A percentile compares a stretch with the other conserved stretches of the same genome.
These are phyloP conservation scores for Pichia cactophila DNA, from an alignment of 1,139 yeast species.

Conservation along the genomic window DNA sequence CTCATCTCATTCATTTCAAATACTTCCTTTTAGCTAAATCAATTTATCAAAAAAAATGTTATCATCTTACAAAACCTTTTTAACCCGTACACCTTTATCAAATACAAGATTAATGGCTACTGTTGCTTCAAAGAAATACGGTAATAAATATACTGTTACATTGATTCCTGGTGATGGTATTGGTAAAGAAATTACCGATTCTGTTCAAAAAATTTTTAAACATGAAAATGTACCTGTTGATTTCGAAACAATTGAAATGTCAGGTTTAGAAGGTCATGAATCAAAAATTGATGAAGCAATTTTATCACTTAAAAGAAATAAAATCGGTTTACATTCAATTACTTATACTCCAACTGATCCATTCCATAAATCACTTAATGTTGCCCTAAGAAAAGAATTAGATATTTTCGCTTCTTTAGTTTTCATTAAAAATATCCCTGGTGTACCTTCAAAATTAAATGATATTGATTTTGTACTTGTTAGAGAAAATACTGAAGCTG, in stretches of 20 bases:
- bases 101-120: constrained; percentile 26
- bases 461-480: constrained; percentile 90
- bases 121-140: constrained; percentile 75
- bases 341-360: constrained; percentile 76
- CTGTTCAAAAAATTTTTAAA: constrained; percentile 84
- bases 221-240: constrained; percentile 85
- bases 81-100: constrained; percentile 2
- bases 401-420: constrained; percentile 94
- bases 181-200: constrained; percentile 92
- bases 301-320: constrained; percentile 87
- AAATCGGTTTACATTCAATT: constrained; percentile 94
- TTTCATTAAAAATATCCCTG: constrained; percentile 88
- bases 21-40: not conserved
- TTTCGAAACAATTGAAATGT: constrained; percentile 86
- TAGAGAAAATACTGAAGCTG: constrained; percentile 98
- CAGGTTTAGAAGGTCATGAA: constrained; percentile 61
- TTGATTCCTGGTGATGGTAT: constrained; percentile 97
- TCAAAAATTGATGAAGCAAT: constrained; percentile 76
- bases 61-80: not conserved
- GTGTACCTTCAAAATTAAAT: constrained; percentile 82
- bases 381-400: constrained; percentile 91
- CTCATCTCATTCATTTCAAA: too few relatives aligned
- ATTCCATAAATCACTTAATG: constrained; percentile 77
- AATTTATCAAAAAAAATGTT: not conserved
- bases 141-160: constrained; percentile 88